Evolutionary conservation across 306 rosid species (phyloP), one percentile per base, ranked within the genome.

Genomic region (Cicer yamashitae): DNA sequence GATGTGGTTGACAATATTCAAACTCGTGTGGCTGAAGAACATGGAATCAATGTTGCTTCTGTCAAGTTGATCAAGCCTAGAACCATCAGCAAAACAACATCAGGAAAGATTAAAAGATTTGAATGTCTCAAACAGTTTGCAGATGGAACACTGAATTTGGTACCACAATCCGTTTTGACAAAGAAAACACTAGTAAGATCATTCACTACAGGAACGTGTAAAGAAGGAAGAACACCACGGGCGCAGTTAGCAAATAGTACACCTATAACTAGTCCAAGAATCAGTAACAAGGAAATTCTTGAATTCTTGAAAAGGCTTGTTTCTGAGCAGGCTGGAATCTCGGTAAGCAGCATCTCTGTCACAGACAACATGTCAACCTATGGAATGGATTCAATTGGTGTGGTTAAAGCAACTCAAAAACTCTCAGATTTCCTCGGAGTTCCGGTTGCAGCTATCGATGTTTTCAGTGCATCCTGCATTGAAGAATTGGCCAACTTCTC

Each of bases 41-140:
- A 94, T 77, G 98, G 98, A 60, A 93, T 91, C 38, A 82, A 22
- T 65, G 43, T 91, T 67, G 96, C 96, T 83, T 82, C 93, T 58
- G 78, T 94, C 80, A 90, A 88, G 88, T 61, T 94, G 85, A 85
- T 94, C 75, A 94, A 86, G 88, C 98, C 98, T 8, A 88, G 83
- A 84, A 94, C 97, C 68, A 91, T 94, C 22, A 91, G 97, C 70
- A 94, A 94, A 81, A 94, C 98, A 64, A 94, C 98, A 3, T 94
- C 97, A 15, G 98, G 98, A 51, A 94, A 94, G 82, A 91, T 94
- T 81, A 88, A 81, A 86, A 91, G 98, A 82, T 94, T 91, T 79
- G 98, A 94, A 47, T 94, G 98, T 78, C 88, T 94, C 76, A 92
- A 94, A 75, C 94, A 94, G 82, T 94, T 91, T 51, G 61, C 83